phyloP scores from a whole-genome alignment of 345 rosid genomes.

The Lepidium africanum region DNA sequence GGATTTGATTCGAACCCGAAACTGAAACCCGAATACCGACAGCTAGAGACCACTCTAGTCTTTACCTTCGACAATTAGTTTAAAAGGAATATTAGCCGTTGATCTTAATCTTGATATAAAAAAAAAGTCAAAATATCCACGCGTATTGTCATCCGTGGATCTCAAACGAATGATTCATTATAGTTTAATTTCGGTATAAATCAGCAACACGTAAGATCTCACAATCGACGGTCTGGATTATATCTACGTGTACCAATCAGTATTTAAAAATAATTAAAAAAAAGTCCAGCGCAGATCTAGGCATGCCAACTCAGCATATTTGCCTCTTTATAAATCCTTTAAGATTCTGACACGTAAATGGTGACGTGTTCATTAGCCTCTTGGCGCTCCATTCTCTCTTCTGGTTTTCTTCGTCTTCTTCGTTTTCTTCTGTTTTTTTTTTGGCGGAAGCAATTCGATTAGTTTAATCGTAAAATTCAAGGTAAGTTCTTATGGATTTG shows the following conservation, averaged over 20 bases:
- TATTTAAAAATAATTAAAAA: not conserved
- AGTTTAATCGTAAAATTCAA: not conserved
- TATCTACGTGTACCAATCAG: not conserved
- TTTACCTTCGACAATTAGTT: not conserved
- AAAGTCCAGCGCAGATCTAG: constrained; percentile 24
- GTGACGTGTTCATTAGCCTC: constrained; percentile 26
- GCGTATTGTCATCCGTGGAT: constrained; percentile 20
- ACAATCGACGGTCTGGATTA: constrained; percentile 9
- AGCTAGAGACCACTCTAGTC: constrained; percentile 29
- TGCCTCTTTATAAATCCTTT: not conserved
- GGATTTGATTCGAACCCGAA: no score
- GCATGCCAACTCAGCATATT: constrained; percentile 22
- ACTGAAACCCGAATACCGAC: no score
- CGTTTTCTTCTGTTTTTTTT: not conserved
- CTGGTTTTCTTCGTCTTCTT: not conserved
- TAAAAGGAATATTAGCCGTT: not conserved
- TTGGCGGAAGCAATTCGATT: not conserved
- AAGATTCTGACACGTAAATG: constrained; percentile 17
- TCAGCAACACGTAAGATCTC: constrained; percentile 19
- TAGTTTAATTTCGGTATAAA: not conserved
- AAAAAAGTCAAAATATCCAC: not conserved
- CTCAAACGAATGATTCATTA: constrained; percentile 14
- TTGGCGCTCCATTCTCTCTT: constrained; percentile 13
- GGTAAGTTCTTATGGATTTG: not conserved
- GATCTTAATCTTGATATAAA: not conserved